Base-by-base conservation (phyloP, 163 green algal genomes). In the Coccomyxa subellipsoidea region DNA sequence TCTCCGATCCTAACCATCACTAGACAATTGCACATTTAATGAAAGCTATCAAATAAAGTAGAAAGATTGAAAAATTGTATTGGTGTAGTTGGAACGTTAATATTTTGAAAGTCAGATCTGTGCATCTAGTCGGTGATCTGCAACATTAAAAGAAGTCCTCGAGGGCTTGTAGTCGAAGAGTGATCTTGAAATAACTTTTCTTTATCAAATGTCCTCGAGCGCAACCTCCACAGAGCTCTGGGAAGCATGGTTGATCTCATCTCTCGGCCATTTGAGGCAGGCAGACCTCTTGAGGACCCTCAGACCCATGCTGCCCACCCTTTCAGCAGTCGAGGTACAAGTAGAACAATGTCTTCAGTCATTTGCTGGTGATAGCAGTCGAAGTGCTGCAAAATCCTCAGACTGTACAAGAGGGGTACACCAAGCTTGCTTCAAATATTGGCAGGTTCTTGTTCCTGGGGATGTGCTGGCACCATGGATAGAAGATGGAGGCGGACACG, bases 391-490 rank as follows among this genome's bases (percentile, higher is more conserved):
- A n/a, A n/a, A n/a, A n/a, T n/a, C n/a, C n/a, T n/a, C n/a, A n/a
- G n/a, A n/a, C n/a, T n/a, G n/a, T n/a, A n/a, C n/a, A 1, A 59
- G 4, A 59, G 47, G 23, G 21, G 47, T 27, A 59, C 47, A 59
- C 47, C 21, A 59, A 59, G 47, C 23, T 12, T 12, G 47, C 15
- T 59, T 18, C 21, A 27, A 18, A 18, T 59, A 27, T 59, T 59
- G 47, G 47, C 77, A 81, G 77, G 77, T 81, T 8, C 36, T 69
- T 8, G 77, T 81, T n/a, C 31, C 31, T 27, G 47, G 23, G 3
- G 77, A 73, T 15, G 77, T 81, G 12, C 53, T 81, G 47, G 29
- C 12, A n/a, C 31, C 77, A 34, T 81, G 77, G 77, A 32, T 73
- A 34, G 47, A 54, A 10, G 47, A 75, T 8, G 10, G 35, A 29